Evolutionary conservation across 23 red algal species (phyloP).

Genomic region (Gracilaria vermiculophylla): DNA sequence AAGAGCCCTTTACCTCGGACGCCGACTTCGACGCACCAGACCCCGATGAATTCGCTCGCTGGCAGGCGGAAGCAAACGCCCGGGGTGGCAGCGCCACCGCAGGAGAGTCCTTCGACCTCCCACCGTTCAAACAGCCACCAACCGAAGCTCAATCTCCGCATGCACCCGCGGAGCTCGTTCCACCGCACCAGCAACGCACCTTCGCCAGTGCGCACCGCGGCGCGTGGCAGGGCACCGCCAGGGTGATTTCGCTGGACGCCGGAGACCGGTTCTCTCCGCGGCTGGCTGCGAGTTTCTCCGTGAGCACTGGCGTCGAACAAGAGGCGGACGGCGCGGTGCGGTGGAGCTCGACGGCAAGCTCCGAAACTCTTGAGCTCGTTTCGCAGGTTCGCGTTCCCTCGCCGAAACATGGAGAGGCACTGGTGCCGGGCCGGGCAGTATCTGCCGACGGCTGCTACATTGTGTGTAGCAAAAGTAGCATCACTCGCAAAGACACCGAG

Average conservation of each 20-base stretch:
- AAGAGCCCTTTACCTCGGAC: not conserved
- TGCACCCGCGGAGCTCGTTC: not conserved
- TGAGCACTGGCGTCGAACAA: not conserved
- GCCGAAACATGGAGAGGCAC: conserved; percentile 20
- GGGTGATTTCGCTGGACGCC: not conserved
- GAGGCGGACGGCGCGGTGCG: not conserved
- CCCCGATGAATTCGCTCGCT: conserved; percentile 38
- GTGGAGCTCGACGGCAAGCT: not conserved
- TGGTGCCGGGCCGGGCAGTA: conserved; percentile 33
- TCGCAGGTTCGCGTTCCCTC: not conserved
- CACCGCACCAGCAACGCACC: not conserved
- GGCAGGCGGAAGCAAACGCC: conserved; percentile 35
- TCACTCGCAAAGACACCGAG: not conserved
- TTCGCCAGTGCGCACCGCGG: conserved; percentile 14
- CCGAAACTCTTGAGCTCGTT: not conserved
- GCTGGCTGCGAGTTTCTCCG: not conserved
- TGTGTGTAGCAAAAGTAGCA: not conserved
- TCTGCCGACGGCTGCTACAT: conserved; percentile 7
- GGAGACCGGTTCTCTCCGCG: not conserved
- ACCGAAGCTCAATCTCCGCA: not conserved
- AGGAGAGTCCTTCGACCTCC: conserved; percentile 16
- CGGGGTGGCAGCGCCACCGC: conserved; percentile 27
- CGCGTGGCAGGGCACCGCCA: conserved; percentile 5
- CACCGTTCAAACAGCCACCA: conserved; percentile 2
- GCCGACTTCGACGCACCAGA: conserved; percentile 17